Conservation (phyloP, 345 rosid genomes). For the Brassica cretica region DNA sequence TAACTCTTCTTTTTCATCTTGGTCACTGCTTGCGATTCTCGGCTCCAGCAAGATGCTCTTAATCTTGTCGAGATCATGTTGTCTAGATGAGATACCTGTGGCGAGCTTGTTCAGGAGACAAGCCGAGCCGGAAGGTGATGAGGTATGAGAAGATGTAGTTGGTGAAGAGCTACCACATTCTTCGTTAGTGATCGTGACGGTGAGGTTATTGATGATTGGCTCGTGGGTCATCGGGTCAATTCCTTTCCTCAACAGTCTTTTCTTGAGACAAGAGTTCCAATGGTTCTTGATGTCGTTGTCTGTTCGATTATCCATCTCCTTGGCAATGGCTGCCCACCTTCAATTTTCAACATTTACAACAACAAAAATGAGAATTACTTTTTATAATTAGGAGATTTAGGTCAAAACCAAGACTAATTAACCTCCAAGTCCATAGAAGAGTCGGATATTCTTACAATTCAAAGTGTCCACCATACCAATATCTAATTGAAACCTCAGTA, state of each 20-base stretch:
- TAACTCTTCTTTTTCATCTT: conserved; percentile 1
- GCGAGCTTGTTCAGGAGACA: conserved; percentile 35
- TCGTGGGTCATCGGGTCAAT: conserved; percentile 15
- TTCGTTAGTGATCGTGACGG: conserved; percentile 5
- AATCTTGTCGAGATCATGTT: conserved; percentile 22
- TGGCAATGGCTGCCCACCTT: conserved; percentile 22
- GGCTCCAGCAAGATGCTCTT: conserved; percentile 18
- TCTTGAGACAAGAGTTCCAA: conserved; percentile 19
- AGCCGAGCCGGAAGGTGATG: conserved; percentile 1
- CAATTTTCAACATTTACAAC: background rate
- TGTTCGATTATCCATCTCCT: conserved; percentile 10
- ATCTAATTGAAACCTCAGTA: background rate
- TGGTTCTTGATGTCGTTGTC: conserved; percentile 26
- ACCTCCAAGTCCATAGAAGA: background rate
- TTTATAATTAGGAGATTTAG: background rate
- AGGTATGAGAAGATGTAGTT: no score
- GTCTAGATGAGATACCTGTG: conserved; percentile 27
- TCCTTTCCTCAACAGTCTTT: conserved; percentile 11
- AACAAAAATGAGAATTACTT: background rate
- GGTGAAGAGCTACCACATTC: conserved; percentile 16
- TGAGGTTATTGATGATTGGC: conserved; percentile 13
- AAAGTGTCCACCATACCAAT: background rate
- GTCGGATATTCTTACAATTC: background rate
- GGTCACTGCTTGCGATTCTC: background rate
- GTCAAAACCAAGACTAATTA: background rate